Evolutionary conservation across 2,329 filamentous ascomycete species (phyloP), one percentile per base, ranked within the genome.

Genomic region (Botryotinia convoluta): DNA sequence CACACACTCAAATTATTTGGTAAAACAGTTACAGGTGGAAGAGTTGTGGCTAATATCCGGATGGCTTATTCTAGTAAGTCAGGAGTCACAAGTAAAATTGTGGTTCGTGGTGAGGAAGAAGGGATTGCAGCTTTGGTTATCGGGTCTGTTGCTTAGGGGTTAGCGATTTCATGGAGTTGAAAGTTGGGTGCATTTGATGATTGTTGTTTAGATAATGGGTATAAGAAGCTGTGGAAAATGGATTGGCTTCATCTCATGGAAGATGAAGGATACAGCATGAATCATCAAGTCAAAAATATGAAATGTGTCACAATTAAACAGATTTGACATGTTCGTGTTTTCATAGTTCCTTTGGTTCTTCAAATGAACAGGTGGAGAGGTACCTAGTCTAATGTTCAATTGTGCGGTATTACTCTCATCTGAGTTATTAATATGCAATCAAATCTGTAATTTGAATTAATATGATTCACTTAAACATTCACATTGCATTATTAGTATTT

Each of bases 1-100:
- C 96, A 99, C 83, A 95, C 94, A 6, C 91, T 99, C 81, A 98
- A 97, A 85, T 87, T 99, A 51, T 92, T 98, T 82, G 96, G 96
- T 81, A 98, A 98, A 90, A 97, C 94, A 61, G 91, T 98, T 75
- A 91, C 89, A 48, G 96, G 95, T 51, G 96, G 96, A 77, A 92
- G 92, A 80, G 95, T 99, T 26, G 93, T 95, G 72, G 93, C 92
- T 74, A 91, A 90, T 77, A 90, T 98, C 76, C 90, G 94, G 83
- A 97, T 99, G 95, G 96, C 95, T 1, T 98, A 90, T 84, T 97
- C 93, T 75, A 90, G 92, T 79, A 97, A 97, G 87, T 92, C 91
- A 68, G 96, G 96, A 70, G 94, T 98, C 39, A 98, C 96, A 74
- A 97, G 95, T 80, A 98, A 98, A 89, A 94, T 99, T 79, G 93